phyloP scores from a whole-genome alignment of 2,329 filamentous ascomycete species.

The Geosmithia putterillii region DNA sequence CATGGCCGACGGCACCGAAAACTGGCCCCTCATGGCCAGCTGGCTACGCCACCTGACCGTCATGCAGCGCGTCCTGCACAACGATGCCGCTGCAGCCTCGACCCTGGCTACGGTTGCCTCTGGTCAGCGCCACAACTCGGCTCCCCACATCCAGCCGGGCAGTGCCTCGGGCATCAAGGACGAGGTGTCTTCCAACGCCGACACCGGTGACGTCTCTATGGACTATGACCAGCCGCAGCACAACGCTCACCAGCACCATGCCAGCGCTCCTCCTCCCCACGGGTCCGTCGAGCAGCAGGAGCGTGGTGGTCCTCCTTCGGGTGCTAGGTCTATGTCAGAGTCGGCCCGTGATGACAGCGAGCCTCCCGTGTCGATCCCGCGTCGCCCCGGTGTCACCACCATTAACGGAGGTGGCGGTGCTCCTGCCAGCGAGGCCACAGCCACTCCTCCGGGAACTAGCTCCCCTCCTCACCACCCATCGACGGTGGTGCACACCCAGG shows the following conservation, averaged over 20 bases:
- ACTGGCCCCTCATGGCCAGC: slow-evolving; percentile 45
- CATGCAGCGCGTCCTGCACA: slow-evolving; percentile 48
- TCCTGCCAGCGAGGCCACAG: slow-evolving; percentile 27
- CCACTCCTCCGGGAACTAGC: slow-evolving; percentile 27
- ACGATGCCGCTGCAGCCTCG: slow-evolving; percentile 28
- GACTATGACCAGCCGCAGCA: slow-evolving; percentile 38
- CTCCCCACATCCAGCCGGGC: slow-evolving; percentile 13
- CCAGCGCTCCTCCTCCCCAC: slow-evolving; percentile 13
- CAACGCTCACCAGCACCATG: slow-evolving; percentile 11
- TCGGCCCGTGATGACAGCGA: slow-evolving; percentile 35
- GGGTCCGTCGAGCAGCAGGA: too few species aligned
- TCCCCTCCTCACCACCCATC: slow-evolving; percentile 12
- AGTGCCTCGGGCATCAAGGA: slow-evolving; percentile 32
- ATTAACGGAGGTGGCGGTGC: slow-evolving; percentile 44
- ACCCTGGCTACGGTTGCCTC: slow-evolving; percentile 1
- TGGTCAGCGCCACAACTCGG: slow-evolving; percentile 17
- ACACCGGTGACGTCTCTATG: slow-evolving; percentile 38
- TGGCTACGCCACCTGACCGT: slow-evolving; percentile 49
- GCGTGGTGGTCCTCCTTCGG: slow-evolving; percentile 7
- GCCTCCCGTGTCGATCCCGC: slow-evolving; percentile 32
- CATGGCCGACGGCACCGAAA: slow-evolving; percentile 45
- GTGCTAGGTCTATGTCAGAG: slow-evolving; percentile 22
- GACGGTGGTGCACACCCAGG: too few species aligned
- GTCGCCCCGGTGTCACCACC: slow-evolving; percentile 42
- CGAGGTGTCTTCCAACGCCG: slow-evolving; percentile 43